Evolutionary conservation across 495 filamentous ascomycete genomes (phyloP), one percentile per base, ranked within the genome.

Genomic region (Collariella sp.): DNA sequence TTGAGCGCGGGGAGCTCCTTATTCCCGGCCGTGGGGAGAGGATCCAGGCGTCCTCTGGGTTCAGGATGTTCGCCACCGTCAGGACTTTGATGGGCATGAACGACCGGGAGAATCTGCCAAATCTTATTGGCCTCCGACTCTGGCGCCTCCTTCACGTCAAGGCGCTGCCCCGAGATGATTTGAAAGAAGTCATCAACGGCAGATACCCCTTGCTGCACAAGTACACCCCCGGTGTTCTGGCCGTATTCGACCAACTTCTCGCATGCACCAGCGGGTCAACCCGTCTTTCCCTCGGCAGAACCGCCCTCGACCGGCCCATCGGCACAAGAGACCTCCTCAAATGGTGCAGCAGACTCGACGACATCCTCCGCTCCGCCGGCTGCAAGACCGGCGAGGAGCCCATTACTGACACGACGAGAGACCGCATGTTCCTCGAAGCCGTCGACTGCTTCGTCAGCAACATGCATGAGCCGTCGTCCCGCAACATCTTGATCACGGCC

Each of bases 11-110:
- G 2, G 88, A 96, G 67, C 77, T 99, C 15, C 75, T 90, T 4
- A 87, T 97, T 36, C 87, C 91, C 0, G 89, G 84, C 51, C 81
- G 90, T 33, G 90, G 88, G 26, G 88, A 97, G 72, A 84, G 76
- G 15, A 83, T 96, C 20, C 82, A 83, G 63, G 91, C 91, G 50
- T 78, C 87, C 0, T 77, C 79, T 31, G 89, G 88, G 0, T 99
- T 97, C 63, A 83, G 83, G 43, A 83, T 99, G 22, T 87, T 99
- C 59, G 90, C 91, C 2, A 96, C 90, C 1, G 85, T 95, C 65
- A 83, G 91, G 43, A 90, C 84, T 11, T 82, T 81, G 1, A 73
- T 83, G 46, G 88, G 87, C 47, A 79, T 82, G 54, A 77, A 78
- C 47, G 88, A 89, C 11, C 77, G 83, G 50, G 86, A 89, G 62